phyloP scores from a whole-genome alignment of 106 monocot species.

The Dendrobium catenatum region DNA sequence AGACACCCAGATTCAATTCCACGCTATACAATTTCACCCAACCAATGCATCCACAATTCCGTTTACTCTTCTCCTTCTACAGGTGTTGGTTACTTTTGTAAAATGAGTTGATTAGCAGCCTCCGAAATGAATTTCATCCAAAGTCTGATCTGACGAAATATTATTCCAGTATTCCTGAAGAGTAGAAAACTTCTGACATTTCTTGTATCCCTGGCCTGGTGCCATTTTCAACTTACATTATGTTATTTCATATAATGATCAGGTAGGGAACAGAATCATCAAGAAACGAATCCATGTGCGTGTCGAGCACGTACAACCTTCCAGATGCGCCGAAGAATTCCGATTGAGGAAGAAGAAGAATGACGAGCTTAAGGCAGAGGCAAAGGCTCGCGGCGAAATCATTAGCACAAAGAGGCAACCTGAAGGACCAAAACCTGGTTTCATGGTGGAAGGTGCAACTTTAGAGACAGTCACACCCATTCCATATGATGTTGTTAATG shows the following conservation, averaged over 20 bases:
- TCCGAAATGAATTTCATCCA: too few relatives aligned
- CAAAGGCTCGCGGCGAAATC: conserved; percentile 54
- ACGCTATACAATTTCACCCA: too few relatives aligned
- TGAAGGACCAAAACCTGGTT: conserved; percentile 58
- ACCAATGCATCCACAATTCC: too few relatives aligned
- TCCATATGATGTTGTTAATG: conserved; percentile 76
- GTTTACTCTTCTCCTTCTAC: too few relatives aligned
- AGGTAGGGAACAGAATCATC: conserved; percentile 68
- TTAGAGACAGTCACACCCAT: conserved; percentile 71
- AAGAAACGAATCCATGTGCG: conserved; percentile 61
- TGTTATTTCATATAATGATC: background rate
- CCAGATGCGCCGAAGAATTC: conserved; percentile 61
- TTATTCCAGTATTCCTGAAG: too few relatives aligned
- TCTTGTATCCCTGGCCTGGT: too few relatives aligned
- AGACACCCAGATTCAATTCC: too few relatives aligned
- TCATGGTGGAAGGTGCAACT: conserved; percentile 65
- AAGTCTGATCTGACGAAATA: too few relatives aligned
- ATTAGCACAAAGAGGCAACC: conserved; percentile 72
- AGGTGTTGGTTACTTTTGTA: too few relatives aligned
- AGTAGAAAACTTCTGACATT: too few relatives aligned
- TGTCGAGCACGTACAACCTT: conserved; percentile 57
- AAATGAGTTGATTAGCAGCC: too few relatives aligned
- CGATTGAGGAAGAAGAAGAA: conserved; percentile 41
- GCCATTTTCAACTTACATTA: too few relatives aligned
- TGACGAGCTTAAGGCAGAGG: conserved; percentile 50